Percentiles rank a stretch among this genome's conserved stretches.
Evolutionary conservation across 78 protist genomes (phyloP).

Genomic region (Dictyostelium brefeldianum): DNA sequence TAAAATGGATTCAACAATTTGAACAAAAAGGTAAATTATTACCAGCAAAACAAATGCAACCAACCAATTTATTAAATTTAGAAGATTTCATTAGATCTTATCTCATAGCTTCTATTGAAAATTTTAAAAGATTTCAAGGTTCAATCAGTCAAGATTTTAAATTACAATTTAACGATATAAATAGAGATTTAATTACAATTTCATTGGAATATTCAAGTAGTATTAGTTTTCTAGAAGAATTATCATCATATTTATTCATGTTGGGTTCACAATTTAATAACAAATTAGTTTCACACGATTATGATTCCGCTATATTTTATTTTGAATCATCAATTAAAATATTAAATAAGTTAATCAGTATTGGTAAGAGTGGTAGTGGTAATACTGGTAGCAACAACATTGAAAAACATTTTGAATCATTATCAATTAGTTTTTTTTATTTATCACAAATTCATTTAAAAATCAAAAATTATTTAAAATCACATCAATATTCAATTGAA

Average conservation of each 20-base stretch:
- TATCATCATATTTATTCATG: neutral
- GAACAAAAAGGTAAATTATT: neutral
- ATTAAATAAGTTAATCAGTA: neutral
- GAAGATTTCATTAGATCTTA: conserved; percentile 22
- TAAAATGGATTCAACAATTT: neutral
- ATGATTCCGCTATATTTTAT: neutral
- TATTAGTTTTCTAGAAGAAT: conserved; percentile 1
- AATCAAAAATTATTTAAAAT: neutral
- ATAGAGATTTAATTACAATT: neutral
- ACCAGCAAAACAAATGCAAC: neutral
- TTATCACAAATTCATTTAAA: conserved; percentile 19
- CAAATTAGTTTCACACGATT: neutral
- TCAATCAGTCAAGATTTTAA: neutral
- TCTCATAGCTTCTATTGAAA: neutral
- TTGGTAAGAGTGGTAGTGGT: neutral
- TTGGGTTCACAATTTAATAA: neutral
- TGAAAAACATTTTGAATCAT: conserved; percentile 7
- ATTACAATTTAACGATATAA: conserved; percentile 2
- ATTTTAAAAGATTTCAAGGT: conserved; percentile 23
- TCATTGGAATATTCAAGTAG: neutral
- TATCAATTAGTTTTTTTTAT: conserved; percentile 6
- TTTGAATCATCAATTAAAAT: neutral
- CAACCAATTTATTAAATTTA: neutral
- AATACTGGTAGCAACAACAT: neutral
- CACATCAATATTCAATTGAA: conserved; percentile 25